Percentiles rank a stretch among this genome's conserved stretches.
phyloP scores from a whole-genome alignment of 148 eudicot species.

The Vaccinium corymbosum region DNA sequence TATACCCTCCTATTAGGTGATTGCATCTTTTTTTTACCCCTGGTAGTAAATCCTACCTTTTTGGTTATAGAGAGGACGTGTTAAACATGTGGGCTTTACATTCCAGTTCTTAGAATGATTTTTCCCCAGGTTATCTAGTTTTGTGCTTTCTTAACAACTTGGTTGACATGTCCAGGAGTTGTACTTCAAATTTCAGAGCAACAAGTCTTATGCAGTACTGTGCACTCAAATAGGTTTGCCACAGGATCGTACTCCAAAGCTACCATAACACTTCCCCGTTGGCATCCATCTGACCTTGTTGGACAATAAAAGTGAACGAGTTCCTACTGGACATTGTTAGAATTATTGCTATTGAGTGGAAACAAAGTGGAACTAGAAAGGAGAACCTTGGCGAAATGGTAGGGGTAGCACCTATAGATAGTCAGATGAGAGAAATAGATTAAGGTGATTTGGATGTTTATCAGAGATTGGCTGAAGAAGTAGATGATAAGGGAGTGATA shows the following conservation, averaged over 20 bases:
- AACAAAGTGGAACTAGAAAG: background rate
- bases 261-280: background rate
- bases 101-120: background rate
- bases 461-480: no score
- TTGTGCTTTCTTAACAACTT: background rate
- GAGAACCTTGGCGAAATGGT: no score
- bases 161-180: background rate
- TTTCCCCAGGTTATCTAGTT: background rate
- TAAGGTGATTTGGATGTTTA: no score
- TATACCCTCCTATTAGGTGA: background rate
- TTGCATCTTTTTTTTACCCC: background rate
- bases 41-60: background rate
- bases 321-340: background rate
- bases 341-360: background rate
- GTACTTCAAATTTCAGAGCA: background rate
- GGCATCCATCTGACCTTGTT: background rate
- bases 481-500: no score
- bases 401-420: no score
- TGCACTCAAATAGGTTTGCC: slow-evolving; percentile 1
- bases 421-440: no score
- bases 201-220: background rate
- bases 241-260: background rate
- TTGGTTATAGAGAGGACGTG: background rate
- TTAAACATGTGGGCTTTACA: background rate
- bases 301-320: background rate